Percentiles rank a stretch among this genome's conserved stretches.
Evolutionary conservation across 2,329 filamentous ascomycete species (phyloP).

Genomic region (Chlorencoelia australis): DNA sequence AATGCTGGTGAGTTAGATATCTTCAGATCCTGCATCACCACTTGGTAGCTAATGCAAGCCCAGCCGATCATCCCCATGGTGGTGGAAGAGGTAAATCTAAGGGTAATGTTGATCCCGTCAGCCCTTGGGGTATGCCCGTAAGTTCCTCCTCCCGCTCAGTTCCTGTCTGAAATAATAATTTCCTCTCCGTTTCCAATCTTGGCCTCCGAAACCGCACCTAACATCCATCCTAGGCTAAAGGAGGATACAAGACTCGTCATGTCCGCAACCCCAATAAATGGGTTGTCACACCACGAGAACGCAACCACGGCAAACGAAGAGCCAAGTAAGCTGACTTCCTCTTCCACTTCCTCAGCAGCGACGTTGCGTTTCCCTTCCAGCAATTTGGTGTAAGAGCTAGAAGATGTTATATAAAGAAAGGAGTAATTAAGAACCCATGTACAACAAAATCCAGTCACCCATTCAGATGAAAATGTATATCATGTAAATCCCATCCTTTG

Average conservation of each 20-base stretch:
- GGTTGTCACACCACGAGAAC: constrained; percentile 71
- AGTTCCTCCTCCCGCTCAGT: constrained; percentile 32
- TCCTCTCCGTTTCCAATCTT: too few species aligned
- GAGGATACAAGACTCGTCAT: constrained; percentile 82
- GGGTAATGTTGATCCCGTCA: constrained; percentile 91
- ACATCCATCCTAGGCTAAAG: constrained; percentile 52
- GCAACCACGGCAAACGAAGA: constrained; percentile 87
- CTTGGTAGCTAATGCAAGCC: constrained; percentile 14
- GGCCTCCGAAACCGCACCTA: too few species aligned
- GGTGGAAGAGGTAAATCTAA: constrained; percentile 99
- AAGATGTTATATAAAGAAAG: too few species aligned
- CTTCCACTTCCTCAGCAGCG: too few species aligned
- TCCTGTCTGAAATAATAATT: background rate
- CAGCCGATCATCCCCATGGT: constrained; percentile 92
- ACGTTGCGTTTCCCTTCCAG: background rate
- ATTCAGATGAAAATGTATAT: too few species aligned
- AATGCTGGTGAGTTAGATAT: constrained; percentile 61
- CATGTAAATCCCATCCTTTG: too few species aligned
- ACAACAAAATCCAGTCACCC: too few species aligned
- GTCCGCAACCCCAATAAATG: constrained; percentile 87
- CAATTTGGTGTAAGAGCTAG: too few species aligned
- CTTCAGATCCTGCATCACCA: constrained; percentile 10
- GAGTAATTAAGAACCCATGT: too few species aligned
- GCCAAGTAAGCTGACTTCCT: too few species aligned
- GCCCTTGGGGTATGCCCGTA: constrained; percentile 93